Evolutionary conservation across 176 grass and related monocot genomes (phyloP).

Genomic region (Cymbopogon citratus): DNA sequence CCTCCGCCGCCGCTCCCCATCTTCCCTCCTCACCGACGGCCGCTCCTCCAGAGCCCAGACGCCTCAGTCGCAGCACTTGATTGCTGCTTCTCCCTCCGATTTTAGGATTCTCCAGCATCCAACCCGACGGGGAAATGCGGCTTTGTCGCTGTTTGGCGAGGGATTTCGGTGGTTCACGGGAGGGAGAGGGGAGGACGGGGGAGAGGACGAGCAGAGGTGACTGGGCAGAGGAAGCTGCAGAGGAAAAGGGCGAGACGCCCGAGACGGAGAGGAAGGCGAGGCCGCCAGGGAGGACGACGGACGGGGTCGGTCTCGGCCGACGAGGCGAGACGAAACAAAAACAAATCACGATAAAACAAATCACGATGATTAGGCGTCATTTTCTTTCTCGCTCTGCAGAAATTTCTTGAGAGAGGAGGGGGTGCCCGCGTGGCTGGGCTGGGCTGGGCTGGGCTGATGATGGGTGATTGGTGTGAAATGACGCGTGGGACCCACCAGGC

Average conservation of each 20-base stretch:
- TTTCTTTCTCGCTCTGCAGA: no score
- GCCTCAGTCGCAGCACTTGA: not conserved
- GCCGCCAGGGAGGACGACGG: no score
- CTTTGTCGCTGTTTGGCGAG: not conserved
- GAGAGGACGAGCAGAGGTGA: not conserved
- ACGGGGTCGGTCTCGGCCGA: no score
- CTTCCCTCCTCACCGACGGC: not conserved
- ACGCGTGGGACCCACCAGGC: no score
- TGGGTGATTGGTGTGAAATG: no score
- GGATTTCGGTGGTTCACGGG: not conserved
- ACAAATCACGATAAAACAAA: no score
- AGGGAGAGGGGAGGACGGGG: not conserved
- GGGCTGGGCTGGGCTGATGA: no score
- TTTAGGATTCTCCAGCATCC: not conserved
- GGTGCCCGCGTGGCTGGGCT: no score
- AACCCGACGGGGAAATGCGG: not conserved
- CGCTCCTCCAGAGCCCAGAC: not conserved
- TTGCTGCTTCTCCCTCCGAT: not conserved
- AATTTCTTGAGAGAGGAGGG: no score
- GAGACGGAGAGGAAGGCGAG: not conserved
- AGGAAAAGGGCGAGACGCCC: not conserved
- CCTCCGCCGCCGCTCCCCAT: not conserved
- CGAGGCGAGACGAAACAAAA: no score
- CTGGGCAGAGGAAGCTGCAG: not conserved
- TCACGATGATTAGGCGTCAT: no score